phyloP scores from a whole-genome alignment of 306 rosid genomes.

The Aeschynomene evenia region DNA sequence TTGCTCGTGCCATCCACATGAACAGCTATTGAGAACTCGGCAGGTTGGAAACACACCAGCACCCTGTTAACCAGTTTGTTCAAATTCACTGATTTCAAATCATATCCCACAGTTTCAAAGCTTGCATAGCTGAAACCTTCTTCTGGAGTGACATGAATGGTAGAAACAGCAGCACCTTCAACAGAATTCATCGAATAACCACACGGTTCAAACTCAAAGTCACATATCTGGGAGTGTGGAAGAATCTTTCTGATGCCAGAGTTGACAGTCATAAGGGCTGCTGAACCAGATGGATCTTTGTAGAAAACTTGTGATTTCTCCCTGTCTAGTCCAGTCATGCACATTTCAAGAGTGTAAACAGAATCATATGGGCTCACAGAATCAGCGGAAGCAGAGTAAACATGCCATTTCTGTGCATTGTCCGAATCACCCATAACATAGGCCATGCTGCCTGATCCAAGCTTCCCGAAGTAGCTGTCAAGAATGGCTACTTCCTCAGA shows the following conservation, averaged over 20 bases:
- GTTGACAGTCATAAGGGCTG: slow-evolving; percentile 49
- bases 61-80: slow-evolving; percentile 47
- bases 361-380: slow-evolving; percentile 18
- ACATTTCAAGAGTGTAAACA: slow-evolving; percentile 62
- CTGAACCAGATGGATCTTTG: slow-evolving; percentile 45
- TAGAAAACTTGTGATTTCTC: slow-evolving; percentile 53
- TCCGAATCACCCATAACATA: slow-evolving; percentile 51
- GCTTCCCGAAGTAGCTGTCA: slow-evolving; percentile 53
- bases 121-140: slow-evolving; percentile 73
- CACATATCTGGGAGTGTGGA: slow-evolving; percentile 61
- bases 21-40: slow-evolving; percentile 60
- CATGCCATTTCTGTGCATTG: slow-evolving; percentile 59
- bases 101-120: slow-evolving; percentile 66
- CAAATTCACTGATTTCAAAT: slow-evolving; percentile 38
- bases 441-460: slow-evolving; percentile 55
- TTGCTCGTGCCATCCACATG: slow-evolving; percentile 42
- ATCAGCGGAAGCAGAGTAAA: slow-evolving; percentile 55
- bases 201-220: slow-evolving; percentile 67
- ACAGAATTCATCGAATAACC: slow-evolving; percentile 72
- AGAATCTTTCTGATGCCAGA: slow-evolving; percentile 70
- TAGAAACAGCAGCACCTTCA: slow-evolving; percentile 60
- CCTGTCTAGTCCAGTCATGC: slow-evolving; percentile 66
- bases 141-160: slow-evolving; percentile 60
- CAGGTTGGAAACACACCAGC: slow-evolving; percentile 53
- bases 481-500: slow-evolving; percentile 56